Base-by-base conservation (phyloP, 2,329 filamentous ascomycete genomes). In the Ceratocystis destructans region DNA sequence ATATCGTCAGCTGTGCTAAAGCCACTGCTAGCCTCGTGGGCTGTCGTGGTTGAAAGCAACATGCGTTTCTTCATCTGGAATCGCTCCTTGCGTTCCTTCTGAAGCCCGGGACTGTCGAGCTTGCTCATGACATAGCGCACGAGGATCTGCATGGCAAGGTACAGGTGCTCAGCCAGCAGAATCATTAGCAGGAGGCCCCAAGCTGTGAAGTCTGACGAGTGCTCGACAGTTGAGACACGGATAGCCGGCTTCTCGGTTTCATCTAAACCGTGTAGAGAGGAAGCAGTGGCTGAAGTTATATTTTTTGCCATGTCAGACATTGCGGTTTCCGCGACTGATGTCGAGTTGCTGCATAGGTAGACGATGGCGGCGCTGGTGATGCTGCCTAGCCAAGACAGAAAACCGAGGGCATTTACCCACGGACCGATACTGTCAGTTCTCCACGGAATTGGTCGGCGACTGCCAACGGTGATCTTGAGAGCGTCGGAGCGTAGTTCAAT, bases 371-470 rank as follows among this genome's bases (percentile, higher is more conserved):
- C 86, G 66, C 88, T 91, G 4, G 91, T 95, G 68, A 97, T 79
- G 70, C 88, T 94, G 50, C 94, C 94, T 28, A 96, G 79, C 94
- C 94, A 97, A 2, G 90, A 88, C n/a, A 97, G 79, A 74, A 97
- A 95, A 17, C 87, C 87, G 1, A 99, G 80, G 0, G 89, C 87
- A 70, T 91, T 84, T 12, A 97, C 79, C 88, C 91, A 97, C 0
- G 94, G 92, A 0, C 94, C 94, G 70, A 99, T 97, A 1, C 89
- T 94, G 76, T 97, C 94, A 1, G 90, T 86, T 64, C 94, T 85
- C 83, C 88, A 90, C 0, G 94, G 94, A 46, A 89, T 90, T 0
- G 94, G 94, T 2, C 94, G 86, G 72, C 93, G 88, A 79, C 90
- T 92, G 74, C 92, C 88, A 61, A 90, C 81, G 66, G 91, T 91